phyloP scores from a whole-genome alignment of 306 rosid genomes.

The Canavalia ensiformis region DNA sequence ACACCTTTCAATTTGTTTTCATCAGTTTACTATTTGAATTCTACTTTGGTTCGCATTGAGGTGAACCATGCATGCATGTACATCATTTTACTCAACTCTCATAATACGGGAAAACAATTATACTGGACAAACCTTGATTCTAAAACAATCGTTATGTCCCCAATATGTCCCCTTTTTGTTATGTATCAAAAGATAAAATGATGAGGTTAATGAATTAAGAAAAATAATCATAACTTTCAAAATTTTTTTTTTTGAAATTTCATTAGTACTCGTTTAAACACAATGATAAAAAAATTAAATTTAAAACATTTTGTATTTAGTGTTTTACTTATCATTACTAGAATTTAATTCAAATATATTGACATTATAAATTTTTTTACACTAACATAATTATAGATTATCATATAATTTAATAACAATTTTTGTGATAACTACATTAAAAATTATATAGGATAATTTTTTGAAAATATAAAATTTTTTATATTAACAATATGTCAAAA shows the following conservation, averaged over 20 bases:
- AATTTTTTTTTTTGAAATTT: not conserved
- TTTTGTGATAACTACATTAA: no score
- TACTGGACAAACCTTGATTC: conserved; percentile 30
- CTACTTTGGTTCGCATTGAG: conserved; percentile 16
- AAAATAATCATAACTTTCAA: not conserved
- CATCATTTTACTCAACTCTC: conserved; percentile 18
- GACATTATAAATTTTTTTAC: no score
- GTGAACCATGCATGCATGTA: conserved; percentile 42
- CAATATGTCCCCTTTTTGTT: not conserved
- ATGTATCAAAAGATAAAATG: conserved; percentile 9
- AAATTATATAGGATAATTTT: no score
- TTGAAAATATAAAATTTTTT: no score
- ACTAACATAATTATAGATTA: no score
- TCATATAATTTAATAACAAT: no score
- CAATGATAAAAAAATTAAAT: not conserved
- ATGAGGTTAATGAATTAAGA: not conserved
- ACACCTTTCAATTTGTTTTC: not conserved
- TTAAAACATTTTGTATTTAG: no score
- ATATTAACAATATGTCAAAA: no score
- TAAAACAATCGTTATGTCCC: conserved; percentile 16
- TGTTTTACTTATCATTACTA: no score
- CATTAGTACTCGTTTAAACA: not conserved
- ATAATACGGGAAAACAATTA: conserved; percentile 36
- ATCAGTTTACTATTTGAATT: not conserved
- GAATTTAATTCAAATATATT: no score